phyloP scores from a whole-genome alignment of 768 basidiomycete species.

The Lactarius pseudohatsudake region DNA sequence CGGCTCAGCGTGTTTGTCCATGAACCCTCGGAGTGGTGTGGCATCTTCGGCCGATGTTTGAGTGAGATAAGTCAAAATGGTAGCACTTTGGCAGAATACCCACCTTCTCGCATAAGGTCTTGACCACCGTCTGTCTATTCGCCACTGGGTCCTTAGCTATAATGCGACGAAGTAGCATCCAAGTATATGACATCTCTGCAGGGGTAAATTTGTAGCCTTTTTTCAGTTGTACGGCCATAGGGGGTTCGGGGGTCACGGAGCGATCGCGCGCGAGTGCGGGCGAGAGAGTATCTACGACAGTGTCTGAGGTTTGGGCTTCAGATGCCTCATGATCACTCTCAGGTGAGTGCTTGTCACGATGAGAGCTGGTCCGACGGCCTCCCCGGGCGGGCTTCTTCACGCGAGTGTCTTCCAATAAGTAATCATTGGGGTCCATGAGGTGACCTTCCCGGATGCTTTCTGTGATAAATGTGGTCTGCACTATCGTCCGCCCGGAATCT shows the following conservation, averaged over 20 bases:
- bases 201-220: conserved; percentile 23
- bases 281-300: conserved; percentile 6
- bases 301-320: conserved; percentile 18
- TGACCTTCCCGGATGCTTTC: conserved; percentile 48
- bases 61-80: background rate
- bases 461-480: conserved; percentile 53
- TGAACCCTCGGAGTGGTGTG: conserved; percentile 53
- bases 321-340: conserved; percentile 17
- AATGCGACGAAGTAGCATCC: conserved; percentile 23
- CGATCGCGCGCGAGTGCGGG: background rate
- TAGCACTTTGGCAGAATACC: background rate
- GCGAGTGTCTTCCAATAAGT: conserved; percentile 39
- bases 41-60: conserved; percentile 45
- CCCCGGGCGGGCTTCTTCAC: conserved; percentile 4
- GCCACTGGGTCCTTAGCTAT: conserved; percentile 9
- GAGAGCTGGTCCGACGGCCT: background rate
- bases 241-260: conserved; percentile 17
- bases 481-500: conserved; percentile 43
- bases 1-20: conserved; percentile 47
- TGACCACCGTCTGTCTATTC: background rate
- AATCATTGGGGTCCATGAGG: conserved; percentile 47
- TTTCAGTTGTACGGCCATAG: conserved; percentile 15
- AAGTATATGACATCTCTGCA: conserved; percentile 24
- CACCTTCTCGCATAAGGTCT: conserved; percentile 17
- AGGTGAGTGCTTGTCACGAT: conserved; percentile 9